phyloP scores from a whole-genome alignment of 2,329 filamentous ascomycete species.

The Alternaria sp. region DNA sequence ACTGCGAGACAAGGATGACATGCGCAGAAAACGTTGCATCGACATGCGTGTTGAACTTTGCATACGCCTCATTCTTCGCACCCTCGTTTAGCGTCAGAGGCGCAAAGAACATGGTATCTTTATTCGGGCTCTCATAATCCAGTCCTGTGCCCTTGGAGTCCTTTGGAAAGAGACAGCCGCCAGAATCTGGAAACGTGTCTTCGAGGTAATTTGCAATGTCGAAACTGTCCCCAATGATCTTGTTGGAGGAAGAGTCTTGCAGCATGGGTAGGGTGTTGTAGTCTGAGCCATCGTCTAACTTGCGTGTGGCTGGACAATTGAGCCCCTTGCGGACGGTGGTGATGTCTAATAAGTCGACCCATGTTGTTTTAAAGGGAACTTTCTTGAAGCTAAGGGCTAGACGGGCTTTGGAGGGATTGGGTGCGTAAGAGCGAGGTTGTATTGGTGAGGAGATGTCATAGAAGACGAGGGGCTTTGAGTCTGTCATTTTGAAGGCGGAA shows the following conservation, averaged over 20 bases:
- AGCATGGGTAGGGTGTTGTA: constrained; percentile 70
- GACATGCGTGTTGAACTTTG: constrained; percentile 63
- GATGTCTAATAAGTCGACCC: constrained; percentile 62
- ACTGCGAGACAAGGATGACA: constrained; percentile 51
- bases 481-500: constrained; percentile 28
- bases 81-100: constrained; percentile 21
- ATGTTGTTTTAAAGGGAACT: constrained; percentile 60
- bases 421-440: constrained; percentile 53
- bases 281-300: constrained; percentile 64
- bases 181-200: constrained; percentile 58
- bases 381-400: constrained; percentile 61
- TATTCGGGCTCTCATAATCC: constrained; percentile 44
- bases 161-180: constrained; percentile 60
- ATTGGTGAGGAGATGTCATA: constrained; percentile 60
- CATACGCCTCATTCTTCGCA: constrained; percentile 48
- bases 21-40: constrained; percentile 64
- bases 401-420: constrained; percentile 64
- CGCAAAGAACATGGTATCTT: constrained; percentile 43
- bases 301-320: constrained; percentile 60
- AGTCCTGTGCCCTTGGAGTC: constrained; percentile 19
- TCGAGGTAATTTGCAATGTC: constrained; percentile 71
- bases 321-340: constrained; percentile 58
- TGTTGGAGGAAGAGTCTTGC: constrained; percentile 54
- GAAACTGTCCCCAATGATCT: constrained; percentile 68
- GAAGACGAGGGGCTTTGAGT: constrained; percentile 49